Conservation (phyloP, 1,284 basidiomycete genomes). For the Rhodotorula sp. region DNA sequence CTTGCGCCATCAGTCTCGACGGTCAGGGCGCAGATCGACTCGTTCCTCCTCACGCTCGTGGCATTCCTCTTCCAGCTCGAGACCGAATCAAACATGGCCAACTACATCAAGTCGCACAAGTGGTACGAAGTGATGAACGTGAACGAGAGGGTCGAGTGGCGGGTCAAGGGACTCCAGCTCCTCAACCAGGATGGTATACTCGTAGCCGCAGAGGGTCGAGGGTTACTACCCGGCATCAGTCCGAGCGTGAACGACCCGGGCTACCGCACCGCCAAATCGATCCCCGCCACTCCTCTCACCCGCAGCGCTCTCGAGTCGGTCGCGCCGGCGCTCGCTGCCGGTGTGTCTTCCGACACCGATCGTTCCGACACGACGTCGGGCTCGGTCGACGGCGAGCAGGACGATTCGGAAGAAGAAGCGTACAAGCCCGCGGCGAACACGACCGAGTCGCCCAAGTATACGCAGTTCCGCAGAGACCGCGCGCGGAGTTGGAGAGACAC, state of each 20-base stretch:
- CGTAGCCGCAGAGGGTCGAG: neutral
- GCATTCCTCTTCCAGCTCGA: conserved; percentile 19
- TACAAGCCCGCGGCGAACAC: conserved; percentile 19
- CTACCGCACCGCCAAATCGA: neutral
- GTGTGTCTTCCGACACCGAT: conserved; percentile 14
- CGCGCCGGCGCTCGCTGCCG: neutral
- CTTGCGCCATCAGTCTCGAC: conserved; percentile 7
- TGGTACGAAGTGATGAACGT: conserved; percentile 7
- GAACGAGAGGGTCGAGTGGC: neutral
- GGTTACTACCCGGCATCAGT: neutral
- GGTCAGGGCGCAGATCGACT: conserved; percentile 7
- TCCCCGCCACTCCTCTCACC: neutral
- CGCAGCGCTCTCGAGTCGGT: neutral
- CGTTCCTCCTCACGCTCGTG: conserved; percentile 32
- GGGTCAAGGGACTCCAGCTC: neutral
- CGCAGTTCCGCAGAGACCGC: neutral
- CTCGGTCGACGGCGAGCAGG: neutral
- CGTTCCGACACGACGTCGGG: neutral
- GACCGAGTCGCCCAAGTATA: neutral
- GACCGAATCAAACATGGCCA: conserved; percentile 23
- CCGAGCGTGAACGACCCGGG: neutral
- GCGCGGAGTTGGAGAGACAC: neutral
- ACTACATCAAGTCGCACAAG: conserved; percentile 2
- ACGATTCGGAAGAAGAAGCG: neutral
- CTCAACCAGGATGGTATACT: neutral